Evolutionary conservation across 2,329 filamentous ascomycete species (phyloP), one percentile per base, ranked within the genome.

Genomic region (Phyllosticta citriasiana): DNA sequence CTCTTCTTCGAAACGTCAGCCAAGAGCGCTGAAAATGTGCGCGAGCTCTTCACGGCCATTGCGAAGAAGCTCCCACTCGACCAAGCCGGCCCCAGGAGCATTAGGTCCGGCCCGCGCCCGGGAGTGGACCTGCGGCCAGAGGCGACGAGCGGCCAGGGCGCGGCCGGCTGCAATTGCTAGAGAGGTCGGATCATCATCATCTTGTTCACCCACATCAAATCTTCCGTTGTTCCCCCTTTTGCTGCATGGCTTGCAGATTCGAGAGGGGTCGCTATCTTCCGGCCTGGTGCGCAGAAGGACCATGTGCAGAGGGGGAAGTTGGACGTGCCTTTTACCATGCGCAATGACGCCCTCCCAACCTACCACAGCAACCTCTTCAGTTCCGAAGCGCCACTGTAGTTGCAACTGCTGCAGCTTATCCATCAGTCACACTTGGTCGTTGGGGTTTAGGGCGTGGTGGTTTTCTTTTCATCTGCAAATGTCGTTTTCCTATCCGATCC

Each of bases 1-100:
- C 83, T 99, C 59, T 99, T 99, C 82, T 99, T 99, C 75, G 94
- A 99, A 77, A 99, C 94, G 3, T 97, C 92, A 10, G 94, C 94
- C 66, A 99, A 99, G 82, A 96, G 93, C 47, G 88, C 91, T 62
- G 91, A 96, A 78, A 99, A 99, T 70, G 94, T 99, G 60, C 85
- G 87, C 70, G 94, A 97, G 68, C 82, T 99, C 59, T 99, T 99
- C 78, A 97, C 93, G 52, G 91, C 91, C 62, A 97, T 99, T 73
- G 94, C 94, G 64, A 96, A 93, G 87, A 97, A 96, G 78, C 82
- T 99, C 66, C 94, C 94, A 33, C 86, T 97, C 68, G 94, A 99
- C 72, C 94, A 97, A 77, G 92, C 87, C 57, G 93, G 92, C n/a
- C 91, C 93, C 65, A 85, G 93, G 73, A 92, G 92, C 74, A 82